phyloP scores from a whole-genome alignment of 2,329 filamentous ascomycete species.

The Fusarium solani-melongenae region DNA sequence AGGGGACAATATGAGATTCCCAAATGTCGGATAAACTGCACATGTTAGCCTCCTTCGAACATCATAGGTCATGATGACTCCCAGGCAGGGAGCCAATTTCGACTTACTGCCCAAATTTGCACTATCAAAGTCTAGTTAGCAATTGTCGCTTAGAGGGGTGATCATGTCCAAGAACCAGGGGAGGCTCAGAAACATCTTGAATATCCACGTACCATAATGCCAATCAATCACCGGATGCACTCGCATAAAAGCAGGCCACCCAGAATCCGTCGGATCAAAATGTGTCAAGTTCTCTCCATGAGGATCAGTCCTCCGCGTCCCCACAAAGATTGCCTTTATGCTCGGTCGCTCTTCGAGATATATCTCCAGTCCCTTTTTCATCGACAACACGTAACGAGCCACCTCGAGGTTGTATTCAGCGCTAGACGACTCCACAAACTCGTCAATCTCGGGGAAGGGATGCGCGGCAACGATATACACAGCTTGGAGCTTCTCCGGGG shows the following conservation, averaged over 20 bases:
- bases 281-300: constrained; percentile 82
- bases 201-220: constrained; percentile 67
- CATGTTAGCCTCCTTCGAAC: constrained; percentile 18
- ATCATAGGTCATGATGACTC: background rate
- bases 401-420: constrained; percentile 79
- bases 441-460: constrained; percentile 87
- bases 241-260: constrained; percentile 93
- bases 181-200: background rate
- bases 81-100: background rate
- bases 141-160: background rate
- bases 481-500: constrained; percentile 70
- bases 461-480: constrained; percentile 90
- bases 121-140: constrained; percentile 42
- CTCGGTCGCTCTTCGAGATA: constrained; percentile 75
- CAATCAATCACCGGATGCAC: constrained; percentile 97
- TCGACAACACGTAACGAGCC: constrained; percentile 78
- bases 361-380: constrained; percentile 82
- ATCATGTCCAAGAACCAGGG: background rate
- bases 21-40: constrained; percentile 81
- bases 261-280: constrained; percentile 88
- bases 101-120: constrained; percentile 90
- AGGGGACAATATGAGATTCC: constrained; percentile 85
- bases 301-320: constrained; percentile 90
- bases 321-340: constrained; percentile 69
- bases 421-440: constrained; percentile 78